A percentile compares a stretch with the other conserved stretches of the same genome.
Evolutionary conservation across 768 basidiomycete species (phyloP).

Genomic region (Boletus rufocinnamomeus): DNA sequence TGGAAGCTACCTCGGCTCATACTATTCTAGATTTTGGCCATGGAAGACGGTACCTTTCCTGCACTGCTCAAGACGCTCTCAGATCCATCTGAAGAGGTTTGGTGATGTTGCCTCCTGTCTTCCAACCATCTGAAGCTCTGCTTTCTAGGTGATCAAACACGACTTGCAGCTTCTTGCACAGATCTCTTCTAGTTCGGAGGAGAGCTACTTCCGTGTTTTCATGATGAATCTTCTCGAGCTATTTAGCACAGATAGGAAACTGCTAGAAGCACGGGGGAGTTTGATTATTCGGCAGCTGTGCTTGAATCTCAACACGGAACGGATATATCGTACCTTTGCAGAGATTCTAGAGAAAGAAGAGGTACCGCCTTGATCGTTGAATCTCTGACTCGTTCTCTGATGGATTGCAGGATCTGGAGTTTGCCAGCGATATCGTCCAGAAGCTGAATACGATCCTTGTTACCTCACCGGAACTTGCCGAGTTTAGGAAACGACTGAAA

Average conservation of each 20-base stretch:
- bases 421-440: conserved; percentile 96
- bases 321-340: conserved; percentile 93
- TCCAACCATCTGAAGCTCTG: not conserved
- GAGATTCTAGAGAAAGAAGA: conserved; percentile 99
- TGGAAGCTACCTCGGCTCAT: not conserved
- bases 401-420: conserved; percentile 81
- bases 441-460: conserved; percentile 96
- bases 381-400: not conserved
- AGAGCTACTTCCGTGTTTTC: conserved; percentile 92
- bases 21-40: conserved; percentile 73
- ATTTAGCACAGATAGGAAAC: conserved; percentile 89
- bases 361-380: conserved; percentile 43
- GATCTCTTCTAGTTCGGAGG: conserved; percentile 94
- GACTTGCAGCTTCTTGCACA: conserved; percentile 95
- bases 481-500: conserved; percentile 91
- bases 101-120: conserved; percentile 10
- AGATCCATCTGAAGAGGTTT: conserved; percentile 92
- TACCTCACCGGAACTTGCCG: conserved; percentile 93
- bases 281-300: conserved; percentile 95
- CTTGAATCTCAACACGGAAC: conserved; percentile 90
- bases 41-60: conserved; percentile 97
- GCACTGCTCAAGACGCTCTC: conserved; percentile 93
- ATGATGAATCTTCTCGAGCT: conserved; percentile 94
- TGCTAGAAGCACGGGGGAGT: conserved; percentile 90
- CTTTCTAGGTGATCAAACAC: conserved; percentile 83